A percentile compares a stretch with the other conserved stretches of the same genome.
These are phyloP conservation scores for Diplogelasinospora grovesii DNA, from an alignment of 495 filamentous ascomycete species.

Conservation along the genomic window DNA sequence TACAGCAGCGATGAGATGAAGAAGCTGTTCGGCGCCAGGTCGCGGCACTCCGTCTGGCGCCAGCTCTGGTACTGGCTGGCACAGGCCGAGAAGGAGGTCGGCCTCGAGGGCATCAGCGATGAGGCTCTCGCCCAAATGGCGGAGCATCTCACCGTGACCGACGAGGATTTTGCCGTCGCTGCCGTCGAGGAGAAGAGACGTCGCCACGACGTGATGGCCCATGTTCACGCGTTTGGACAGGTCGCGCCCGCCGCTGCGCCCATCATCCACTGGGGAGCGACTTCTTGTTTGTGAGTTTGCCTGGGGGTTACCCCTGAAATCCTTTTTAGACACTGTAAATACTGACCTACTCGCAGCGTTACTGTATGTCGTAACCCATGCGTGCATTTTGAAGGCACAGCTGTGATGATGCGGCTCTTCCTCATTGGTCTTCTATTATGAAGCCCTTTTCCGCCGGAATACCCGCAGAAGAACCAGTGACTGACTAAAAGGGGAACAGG, in stretches of 20 bases:
- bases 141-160: slow-evolving; percentile 61
- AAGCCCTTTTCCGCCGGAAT: no score
- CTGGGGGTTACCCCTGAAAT: neutral
- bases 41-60: slow-evolving; percentile 69
- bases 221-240: slow-evolving; percentile 56
- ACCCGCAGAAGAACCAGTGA: no score
- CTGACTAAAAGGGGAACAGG: slow-evolving; percentile 46
- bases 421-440: no score
- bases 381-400: no score
- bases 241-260: slow-evolving; percentile 81
- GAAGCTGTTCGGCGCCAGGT: slow-evolving; percentile 62
- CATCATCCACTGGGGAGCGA: slow-evolving; percentile 71
- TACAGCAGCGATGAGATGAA: slow-evolving; percentile 61
- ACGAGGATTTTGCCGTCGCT: slow-evolving; percentile 72
- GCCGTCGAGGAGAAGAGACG: slow-evolving; percentile 60
- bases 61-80: slow-evolving; percentile 78
- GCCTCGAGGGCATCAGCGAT: slow-evolving; percentile 53
- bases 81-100: slow-evolving; percentile 69
- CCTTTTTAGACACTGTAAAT: no score
- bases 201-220: slow-evolving; percentile 56
- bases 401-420: no score
- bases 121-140: slow-evolving; percentile 73
- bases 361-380: no score
- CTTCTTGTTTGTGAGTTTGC: neutral
- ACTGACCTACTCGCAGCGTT: no score